A percentile compares a stretch with the other conserved stretches of the same genome.
Evolutionary conservation across 1,284 basidiomycete species (phyloP).

Genomic region (Peniophora sp.): DNA sequence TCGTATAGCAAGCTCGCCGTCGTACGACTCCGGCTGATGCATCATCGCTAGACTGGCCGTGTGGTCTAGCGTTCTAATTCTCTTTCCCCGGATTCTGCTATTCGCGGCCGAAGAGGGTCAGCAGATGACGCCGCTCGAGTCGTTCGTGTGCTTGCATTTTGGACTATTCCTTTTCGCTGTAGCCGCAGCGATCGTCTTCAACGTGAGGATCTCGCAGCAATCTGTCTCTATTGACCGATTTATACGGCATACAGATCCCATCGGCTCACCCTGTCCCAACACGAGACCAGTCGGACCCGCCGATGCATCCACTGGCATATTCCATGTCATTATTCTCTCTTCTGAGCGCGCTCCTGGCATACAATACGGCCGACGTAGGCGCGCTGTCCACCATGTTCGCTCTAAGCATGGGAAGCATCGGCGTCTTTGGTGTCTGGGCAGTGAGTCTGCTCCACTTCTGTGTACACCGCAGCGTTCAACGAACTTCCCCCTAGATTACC

Average conservation of each 20-base stretch:
- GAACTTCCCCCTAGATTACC: constrained; percentile 35
- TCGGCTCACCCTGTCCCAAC: constrained; percentile 23
- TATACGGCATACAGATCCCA: constrained; percentile 30
- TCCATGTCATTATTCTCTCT: constrained; percentile 43
- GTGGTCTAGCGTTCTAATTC: constrained; percentile 28
- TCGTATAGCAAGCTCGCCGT: constrained; percentile 1
- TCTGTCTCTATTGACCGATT: not conserved
- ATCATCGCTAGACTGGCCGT: constrained; percentile 24
- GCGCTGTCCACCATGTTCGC: constrained; percentile 46
- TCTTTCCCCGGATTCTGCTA: constrained; percentile 55
- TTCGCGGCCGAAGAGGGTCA: constrained; percentile 35
- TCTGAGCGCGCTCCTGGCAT: constrained; percentile 55
- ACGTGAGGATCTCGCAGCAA: constrained; percentile 31
- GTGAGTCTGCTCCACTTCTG: constrained; percentile 33
- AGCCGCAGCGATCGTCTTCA: constrained; percentile 48
- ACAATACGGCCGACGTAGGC: constrained; percentile 52
- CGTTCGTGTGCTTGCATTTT: constrained; percentile 54
- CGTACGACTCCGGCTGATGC: not conserved
- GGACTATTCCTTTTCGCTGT: constrained; percentile 51
- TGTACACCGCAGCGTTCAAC: not conserved
- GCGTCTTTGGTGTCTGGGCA: constrained; percentile 64
- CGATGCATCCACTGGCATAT: constrained; percentile 53
- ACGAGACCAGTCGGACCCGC: constrained; percentile 13
- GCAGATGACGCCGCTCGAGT: constrained; percentile 57
- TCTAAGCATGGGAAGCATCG: constrained; percentile 40